Evolutionary conservation across 2,329 filamentous ascomycete genomes (phyloP).

Genomic region (Mycogone perniciosa): DNA sequence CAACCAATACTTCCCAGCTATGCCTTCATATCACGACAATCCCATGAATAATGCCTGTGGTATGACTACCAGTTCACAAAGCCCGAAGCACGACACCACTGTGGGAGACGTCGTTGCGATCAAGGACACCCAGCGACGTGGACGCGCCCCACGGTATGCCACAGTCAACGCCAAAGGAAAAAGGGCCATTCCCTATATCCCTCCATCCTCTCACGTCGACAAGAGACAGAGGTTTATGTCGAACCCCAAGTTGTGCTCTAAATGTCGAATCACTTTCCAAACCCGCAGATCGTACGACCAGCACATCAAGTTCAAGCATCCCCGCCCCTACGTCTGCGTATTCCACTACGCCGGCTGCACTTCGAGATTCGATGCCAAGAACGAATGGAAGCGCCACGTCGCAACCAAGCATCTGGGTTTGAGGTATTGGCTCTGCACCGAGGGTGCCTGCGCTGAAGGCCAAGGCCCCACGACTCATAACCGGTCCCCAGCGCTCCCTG

Average conservation of each 20-base stretch:
- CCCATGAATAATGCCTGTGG: no score
- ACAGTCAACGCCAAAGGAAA: neutral
- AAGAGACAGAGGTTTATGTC: conserved; percentile 1
- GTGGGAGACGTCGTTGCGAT: neutral
- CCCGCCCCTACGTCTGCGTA: conserved; percentile 65
- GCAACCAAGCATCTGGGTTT: conserved; percentile 71
- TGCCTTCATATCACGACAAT: neutral
- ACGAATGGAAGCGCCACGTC: conserved; percentile 93
- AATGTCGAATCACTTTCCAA: conserved; percentile 32
- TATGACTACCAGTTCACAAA: neutral
- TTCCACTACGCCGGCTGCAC: conserved; percentile 72
- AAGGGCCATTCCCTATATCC: neutral
- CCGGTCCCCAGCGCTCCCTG: conserved; percentile 23
- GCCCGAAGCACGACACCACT: neutral
- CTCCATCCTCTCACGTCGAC: neutral
- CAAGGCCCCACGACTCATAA: conserved; percentile 18
- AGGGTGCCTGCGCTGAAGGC: conserved; percentile 46
- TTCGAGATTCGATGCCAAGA: conserved; percentile 71
- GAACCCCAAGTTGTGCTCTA: conserved; percentile 12
- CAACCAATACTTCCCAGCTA: neutral
- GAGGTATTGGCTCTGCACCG: conserved; percentile 68
- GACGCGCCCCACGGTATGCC: neutral
- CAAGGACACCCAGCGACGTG: neutral
- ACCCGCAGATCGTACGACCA: conserved; percentile 39
- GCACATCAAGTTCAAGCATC: conserved; percentile 39